Base-by-base conservation (phyloP, 2,329 filamentous ascomycete genomes). In the Keithomyces neogunnii region DNA sequence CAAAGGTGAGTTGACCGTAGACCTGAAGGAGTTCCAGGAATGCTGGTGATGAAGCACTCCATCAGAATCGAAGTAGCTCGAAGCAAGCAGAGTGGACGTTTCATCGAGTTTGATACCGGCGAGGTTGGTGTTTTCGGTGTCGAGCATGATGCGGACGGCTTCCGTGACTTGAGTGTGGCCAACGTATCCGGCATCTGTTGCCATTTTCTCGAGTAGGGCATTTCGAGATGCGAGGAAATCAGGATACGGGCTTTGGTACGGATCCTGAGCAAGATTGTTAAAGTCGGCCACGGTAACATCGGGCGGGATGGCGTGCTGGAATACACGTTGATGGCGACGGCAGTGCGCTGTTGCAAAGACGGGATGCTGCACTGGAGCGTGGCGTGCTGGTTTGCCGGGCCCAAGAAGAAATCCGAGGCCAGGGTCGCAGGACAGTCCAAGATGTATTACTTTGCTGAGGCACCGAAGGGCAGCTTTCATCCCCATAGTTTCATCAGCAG, bases 371-470 rank as follows among this genome's bases (percentile, higher is more conserved):
- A 56, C 53, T 2, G 68, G 68, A 19, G 71, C 66, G 45, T 76
- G 69, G 26, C 77, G 68, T 5, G 69, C 69, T 45, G 74, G 74
- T 19, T 73, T 66, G 61, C 86, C 82, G 1, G 83, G 80, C 1
- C 84, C 83, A 45, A 70, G 69, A 9, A 88, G 72, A 73, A 82
- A 88, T 9, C 85, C 85, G 38, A 88, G 71, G 8, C 85, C 84
- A 51, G 77, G 82, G 60, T 86, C 81, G 40, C 86, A 74, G 19
- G 81, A 86, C 3, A 89, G 66, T 0, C 80, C 85, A n/a, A 89
- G 72, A 54, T 86, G 82, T 36, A 70, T 73, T 3, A 84, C 76
- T 7, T 73, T 71, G 2, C 62, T 67, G 2, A 87, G 71, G 49
- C 75, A 77, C 9, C 71, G 70, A 51, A 89, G 75, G 3, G 84